A percentile compares a stretch with the other conserved stretches of the same genome.
Conservation (phyloP, 441 rosid species). For the Bruguiera hainesii region DNA sequence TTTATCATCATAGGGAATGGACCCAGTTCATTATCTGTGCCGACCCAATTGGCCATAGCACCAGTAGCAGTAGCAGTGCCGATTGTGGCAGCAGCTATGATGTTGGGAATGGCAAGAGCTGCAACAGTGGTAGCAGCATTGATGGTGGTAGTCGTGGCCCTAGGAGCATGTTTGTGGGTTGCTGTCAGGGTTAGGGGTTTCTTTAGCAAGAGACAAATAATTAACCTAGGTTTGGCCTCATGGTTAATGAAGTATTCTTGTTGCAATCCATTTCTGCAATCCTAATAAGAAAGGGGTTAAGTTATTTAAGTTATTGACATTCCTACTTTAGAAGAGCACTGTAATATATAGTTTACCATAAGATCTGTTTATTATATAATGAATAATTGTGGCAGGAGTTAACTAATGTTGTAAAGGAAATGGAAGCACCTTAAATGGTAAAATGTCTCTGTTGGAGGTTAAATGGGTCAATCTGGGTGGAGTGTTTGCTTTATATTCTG, state of each 20-base stretch:
- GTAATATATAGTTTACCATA: too few species aligned
- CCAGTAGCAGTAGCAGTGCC: constrained; percentile 56
- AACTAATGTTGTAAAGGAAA: too few species aligned
- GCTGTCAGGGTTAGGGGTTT: constrained; percentile 68
- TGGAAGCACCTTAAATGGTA: too few species aligned
- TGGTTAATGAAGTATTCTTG: constrained; percentile 22
- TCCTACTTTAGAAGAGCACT: background rate
- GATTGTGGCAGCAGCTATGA: constrained; percentile 62
- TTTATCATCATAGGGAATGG: constrained; percentile 82
- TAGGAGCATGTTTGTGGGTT: constrained; percentile 84
- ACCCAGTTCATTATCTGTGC: constrained; percentile 78
- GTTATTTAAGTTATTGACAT: background rate
- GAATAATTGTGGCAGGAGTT: too few species aligned
- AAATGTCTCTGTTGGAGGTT: too few species aligned
- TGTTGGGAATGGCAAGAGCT: constrained; percentile 60
- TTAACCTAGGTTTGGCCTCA: constrained; percentile 59
- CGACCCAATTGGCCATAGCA: constrained; percentile 76
- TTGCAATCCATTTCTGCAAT: constrained; percentile 15
- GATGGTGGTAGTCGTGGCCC: constrained; percentile 72
- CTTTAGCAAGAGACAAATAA: constrained; percentile 53
- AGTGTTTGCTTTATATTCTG: too few species aligned
- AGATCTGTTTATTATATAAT: too few species aligned
- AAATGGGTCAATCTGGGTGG: too few species aligned
- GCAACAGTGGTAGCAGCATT: constrained; percentile 59
- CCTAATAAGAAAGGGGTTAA: constrained; percentile 9